Percentiles rank a stretch among this genome's conserved stretches.
These are phyloP conservation scores for Neocucurbitaria cava DNA, from an alignment of 2,329 filamentous ascomycete genomes.

Conservation along the genomic window DNA sequence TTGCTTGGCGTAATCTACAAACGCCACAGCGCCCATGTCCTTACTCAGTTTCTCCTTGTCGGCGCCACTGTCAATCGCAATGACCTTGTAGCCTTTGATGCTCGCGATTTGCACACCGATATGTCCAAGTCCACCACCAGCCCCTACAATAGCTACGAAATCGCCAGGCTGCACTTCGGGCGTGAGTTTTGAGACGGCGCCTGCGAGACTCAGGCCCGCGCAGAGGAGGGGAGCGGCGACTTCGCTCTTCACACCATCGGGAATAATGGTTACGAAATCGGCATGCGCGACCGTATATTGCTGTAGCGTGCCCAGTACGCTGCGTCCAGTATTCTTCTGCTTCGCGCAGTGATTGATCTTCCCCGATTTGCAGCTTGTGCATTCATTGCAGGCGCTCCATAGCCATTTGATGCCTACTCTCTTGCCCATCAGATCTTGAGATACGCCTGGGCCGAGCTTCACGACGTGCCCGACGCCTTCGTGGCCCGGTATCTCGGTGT, in stretches of 20 bases:
- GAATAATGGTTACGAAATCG: conserved; percentile 41
- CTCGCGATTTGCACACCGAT: conserved; percentile 81
- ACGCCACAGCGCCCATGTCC: conserved; percentile 73
- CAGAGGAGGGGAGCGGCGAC: conserved; percentile 47
- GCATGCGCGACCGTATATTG: conserved; percentile 45
- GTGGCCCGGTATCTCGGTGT: conserved; percentile 57
- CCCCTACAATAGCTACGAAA: conserved; percentile 81
- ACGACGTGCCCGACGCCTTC: conserved; percentile 56
- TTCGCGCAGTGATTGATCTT: conserved; percentile 52
- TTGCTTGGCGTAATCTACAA: conserved; percentile 76
- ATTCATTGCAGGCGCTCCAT: conserved; percentile 51
- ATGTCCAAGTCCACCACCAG: conserved; percentile 80
- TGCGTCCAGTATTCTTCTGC: conserved; percentile 52
- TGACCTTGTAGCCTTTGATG: conserved; percentile 82
- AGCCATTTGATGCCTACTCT: conserved; percentile 57
- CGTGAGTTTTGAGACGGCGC: conserved; percentile 83
- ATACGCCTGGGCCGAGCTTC: conserved; percentile 38
- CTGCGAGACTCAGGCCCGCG: conserved; percentile 67
- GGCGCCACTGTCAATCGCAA: conserved; percentile 83
- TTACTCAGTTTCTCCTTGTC: conserved; percentile 77
- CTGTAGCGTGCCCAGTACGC: conserved; percentile 46
- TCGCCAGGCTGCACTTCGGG: conserved; percentile 75
- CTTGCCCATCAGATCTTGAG: conserved; percentile 36
- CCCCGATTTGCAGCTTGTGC: conserved; percentile 45
- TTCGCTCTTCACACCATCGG: conserved; percentile 46